These are phyloP conservation scores for Lactarius sp. DNA, from an alignment of 768 basidiomycete genomes.

Conservation along the genomic window DNA sequence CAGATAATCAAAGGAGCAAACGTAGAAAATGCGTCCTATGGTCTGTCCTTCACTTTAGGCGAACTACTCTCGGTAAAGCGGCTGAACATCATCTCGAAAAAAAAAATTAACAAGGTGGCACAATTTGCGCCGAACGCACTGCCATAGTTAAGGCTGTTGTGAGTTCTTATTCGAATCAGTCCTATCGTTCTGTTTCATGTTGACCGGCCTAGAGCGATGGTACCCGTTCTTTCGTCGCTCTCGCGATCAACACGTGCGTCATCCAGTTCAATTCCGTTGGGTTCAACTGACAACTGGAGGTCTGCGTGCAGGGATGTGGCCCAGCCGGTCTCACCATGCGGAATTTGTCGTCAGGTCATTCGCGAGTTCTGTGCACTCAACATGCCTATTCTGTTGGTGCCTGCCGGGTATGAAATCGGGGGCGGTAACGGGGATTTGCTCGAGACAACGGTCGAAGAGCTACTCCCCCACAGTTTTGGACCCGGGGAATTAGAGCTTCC, in stretches of 20 bases:
- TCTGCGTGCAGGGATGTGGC: conserved; percentile 55
- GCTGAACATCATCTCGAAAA: neutral
- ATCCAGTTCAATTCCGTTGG: neutral
- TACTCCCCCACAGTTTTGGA: conserved; percentile 25
- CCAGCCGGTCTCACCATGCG: conserved; percentile 75
- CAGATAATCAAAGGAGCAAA: conserved; percentile 80
- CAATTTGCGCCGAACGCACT: conserved; percentile 93
- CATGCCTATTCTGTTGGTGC: conserved; percentile 70
- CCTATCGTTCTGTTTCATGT: neutral
- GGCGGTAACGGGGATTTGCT: neutral
- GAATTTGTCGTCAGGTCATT: conserved; percentile 88
- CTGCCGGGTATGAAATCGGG: conserved; percentile 47
- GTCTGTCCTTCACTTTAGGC: conserved; percentile 37
- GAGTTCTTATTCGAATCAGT: conserved; percentile 31
- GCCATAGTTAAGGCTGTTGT: conserved; percentile 94
- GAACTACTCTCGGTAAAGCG: neutral
- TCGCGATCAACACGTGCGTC: conserved; percentile 77
- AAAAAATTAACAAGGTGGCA: conserved; percentile 52
- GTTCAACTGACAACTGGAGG: neutral
- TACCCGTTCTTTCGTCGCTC: conserved; percentile 57
- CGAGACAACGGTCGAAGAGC: conserved; percentile 21
- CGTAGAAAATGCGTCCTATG: conserved; percentile 91
- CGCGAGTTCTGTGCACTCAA: conserved; percentile 77
- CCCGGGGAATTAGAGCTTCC: conserved; percentile 22
- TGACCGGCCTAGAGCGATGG: conserved; percentile 65